phyloP scores from a whole-genome alignment of 2,329 filamentous ascomycete genomes.

The Paracorniculantispora psalliotae region DNA sequence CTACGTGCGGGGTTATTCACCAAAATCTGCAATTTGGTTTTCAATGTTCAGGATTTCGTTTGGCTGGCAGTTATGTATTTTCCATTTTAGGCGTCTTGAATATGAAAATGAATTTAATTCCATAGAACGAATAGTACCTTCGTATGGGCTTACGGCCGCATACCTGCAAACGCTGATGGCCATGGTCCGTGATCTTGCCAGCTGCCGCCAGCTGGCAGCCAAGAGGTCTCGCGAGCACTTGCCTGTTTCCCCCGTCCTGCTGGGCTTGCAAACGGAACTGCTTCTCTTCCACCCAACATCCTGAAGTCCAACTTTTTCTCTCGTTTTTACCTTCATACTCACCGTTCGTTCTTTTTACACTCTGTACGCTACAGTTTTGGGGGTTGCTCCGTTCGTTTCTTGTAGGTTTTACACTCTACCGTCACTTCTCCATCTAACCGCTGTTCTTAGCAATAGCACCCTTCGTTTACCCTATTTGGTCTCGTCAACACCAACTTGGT shows the following conservation, averaged over 20 bases:
- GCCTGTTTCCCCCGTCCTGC: neutral
- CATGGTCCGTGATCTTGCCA: neutral
- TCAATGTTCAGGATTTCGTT: too few species aligned
- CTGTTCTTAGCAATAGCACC: neutral
- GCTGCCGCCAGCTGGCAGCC: conserved; percentile 13
- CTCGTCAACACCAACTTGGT: neutral
- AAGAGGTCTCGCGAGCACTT: neutral
- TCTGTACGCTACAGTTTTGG: neutral
- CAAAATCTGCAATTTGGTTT: neutral
- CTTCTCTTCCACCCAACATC: neutral
- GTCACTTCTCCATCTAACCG: neutral
- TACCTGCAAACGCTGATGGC: neutral
- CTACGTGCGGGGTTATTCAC: too few species aligned
- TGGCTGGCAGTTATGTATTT: neutral
- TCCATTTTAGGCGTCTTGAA: neutral
- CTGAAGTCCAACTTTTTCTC: neutral
- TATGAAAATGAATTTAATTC: neutral
- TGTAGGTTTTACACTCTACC: neutral
- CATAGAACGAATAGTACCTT: too few species aligned
- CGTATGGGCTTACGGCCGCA: neutral
- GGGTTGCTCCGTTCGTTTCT: neutral
- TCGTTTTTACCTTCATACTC: neutral
- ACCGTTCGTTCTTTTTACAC: neutral
- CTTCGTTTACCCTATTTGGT: neutral
- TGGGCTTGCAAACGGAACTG: neutral